phyloP scores from a whole-genome alignment of 2,329 filamentous ascomycete species.

The Ramularia endophylla region DNA sequence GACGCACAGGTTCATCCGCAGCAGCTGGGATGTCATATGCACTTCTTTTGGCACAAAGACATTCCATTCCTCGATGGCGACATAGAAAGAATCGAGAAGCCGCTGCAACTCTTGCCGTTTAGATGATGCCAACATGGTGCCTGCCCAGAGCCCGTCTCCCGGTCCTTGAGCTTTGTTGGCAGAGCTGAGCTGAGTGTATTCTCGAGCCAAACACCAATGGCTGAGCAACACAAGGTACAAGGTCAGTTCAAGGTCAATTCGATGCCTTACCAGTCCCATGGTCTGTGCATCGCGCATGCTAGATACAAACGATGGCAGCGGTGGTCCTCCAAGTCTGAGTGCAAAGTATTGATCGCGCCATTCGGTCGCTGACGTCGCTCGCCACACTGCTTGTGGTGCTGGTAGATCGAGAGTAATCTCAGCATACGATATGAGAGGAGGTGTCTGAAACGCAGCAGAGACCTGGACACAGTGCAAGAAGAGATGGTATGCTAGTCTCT shows the following conservation, averaged over 20 bases:
- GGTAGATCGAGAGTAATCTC: constrained; percentile 18
- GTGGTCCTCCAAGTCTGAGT: constrained; percentile 7
- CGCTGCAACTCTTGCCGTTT: constrained; percentile 13
- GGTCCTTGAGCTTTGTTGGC: constrained; percentile 18
- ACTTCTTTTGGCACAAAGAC: constrained; percentile 18
- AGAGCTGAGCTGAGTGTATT: constrained; percentile 16
- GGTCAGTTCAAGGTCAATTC: constrained; percentile 16
- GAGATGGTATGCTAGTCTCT: constrained; percentile 15
- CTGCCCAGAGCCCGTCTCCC: constrained; percentile 13
- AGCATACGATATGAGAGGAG: constrained; percentile 15
- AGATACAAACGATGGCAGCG: constrained; percentile 12
- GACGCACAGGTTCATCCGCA: constrained; percentile 19
- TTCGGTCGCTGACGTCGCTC: constrained; percentile 12
- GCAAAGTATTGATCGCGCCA: constrained; percentile 16
- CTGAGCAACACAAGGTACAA: constrained; percentile 16
- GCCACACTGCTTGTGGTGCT: constrained; percentile 13
- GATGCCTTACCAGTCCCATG: constrained; percentile 8
- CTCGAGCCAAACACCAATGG: constrained; percentile 15
- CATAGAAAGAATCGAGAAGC: constrained; percentile 15
- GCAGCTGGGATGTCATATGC: constrained; percentile 16
- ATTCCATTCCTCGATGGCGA: constrained; percentile 14
- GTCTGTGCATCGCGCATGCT: constrained; percentile 14
- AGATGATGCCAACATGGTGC: constrained; percentile 14
- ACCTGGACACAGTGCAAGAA: constrained; percentile 17
- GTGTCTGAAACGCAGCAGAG: constrained; percentile 15